Evolutionary conservation across 2,329 filamentous ascomycete species (phyloP).

Genomic region (Hymenoscyphus infarciens): DNA sequence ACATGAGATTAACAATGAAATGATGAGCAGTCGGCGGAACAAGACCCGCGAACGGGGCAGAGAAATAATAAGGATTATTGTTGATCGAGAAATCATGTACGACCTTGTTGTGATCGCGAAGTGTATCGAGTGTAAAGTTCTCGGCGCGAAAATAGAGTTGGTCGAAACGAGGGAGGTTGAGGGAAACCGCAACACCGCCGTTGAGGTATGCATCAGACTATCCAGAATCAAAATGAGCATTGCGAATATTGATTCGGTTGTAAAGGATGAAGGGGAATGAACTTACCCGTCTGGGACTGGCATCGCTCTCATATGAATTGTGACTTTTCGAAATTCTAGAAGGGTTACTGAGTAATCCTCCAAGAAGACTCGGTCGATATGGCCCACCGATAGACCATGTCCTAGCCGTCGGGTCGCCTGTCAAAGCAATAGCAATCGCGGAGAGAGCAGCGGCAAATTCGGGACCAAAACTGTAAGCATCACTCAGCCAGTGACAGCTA

Average conservation of each 20-base stretch:
- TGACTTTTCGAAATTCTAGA: slow-evolving; percentile 13
- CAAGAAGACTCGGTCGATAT: slow-evolving; percentile 8
- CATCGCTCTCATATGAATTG: slow-evolving; percentile 21
- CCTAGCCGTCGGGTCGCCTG: slow-evolving; percentile 11
- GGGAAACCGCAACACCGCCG: slow-evolving; percentile 14
- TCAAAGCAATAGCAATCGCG: slow-evolving; percentile 15
- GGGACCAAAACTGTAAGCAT: slow-evolving; percentile 15
- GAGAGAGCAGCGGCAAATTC: slow-evolving; percentile 15
- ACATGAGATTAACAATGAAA: slow-evolving; percentile 12
- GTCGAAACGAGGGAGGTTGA: slow-evolving; percentile 16
- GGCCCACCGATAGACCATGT: slow-evolving; percentile 21
- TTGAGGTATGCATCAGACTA: slow-evolving; percentile 18
- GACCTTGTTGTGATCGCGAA: slow-evolving; percentile 16
- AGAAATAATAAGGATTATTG: slow-evolving; percentile 51
- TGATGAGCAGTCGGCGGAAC: slow-evolving; percentile 16
- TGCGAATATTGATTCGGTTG: no score
- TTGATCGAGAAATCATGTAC: slow-evolving; percentile 15
- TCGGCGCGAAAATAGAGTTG: slow-evolving; percentile 11
- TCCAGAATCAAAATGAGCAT: not conserved
- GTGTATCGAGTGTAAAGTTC: slow-evolving; percentile 17
- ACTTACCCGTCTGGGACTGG: slow-evolving; percentile 15
- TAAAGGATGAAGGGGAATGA: no score
- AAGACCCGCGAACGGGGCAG: slow-evolving; percentile 35
- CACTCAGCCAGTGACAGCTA: slow-evolving; percentile 15
- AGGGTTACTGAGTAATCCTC: slow-evolving; percentile 15